phyloP scores from a whole-genome alignment of 2,329 filamentous ascomycete genomes.

The Xylariales sp. region DNA sequence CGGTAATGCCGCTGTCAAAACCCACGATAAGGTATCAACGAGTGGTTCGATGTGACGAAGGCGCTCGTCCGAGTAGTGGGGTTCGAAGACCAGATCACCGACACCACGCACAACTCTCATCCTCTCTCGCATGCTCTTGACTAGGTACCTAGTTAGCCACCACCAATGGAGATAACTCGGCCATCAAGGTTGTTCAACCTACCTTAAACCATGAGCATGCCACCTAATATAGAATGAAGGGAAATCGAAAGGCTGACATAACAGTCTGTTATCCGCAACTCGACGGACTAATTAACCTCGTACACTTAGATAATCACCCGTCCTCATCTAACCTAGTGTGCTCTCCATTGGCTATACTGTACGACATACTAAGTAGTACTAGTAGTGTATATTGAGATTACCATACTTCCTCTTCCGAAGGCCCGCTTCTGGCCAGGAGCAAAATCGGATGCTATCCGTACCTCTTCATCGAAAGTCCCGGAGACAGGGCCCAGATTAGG shows the following conservation, averaged over 20 bases:
- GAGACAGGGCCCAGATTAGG: conserved; percentile 46
- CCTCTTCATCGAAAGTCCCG: conserved; percentile 44
- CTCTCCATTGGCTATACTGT: not conserved
- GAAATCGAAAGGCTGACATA: not conserved
- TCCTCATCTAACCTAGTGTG: not conserved
- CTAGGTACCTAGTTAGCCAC: not conserved
- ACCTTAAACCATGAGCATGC: not conserved
- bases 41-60: conserved; percentile 29
- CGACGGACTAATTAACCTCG: conserved; percentile 16
- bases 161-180: conserved; percentile 5
- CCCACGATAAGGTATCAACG: conserved; percentile 19
- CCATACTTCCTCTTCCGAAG: conserved; percentile 33
- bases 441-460: conserved; percentile 43
- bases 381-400: conserved; percentile 18
- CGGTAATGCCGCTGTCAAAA: conserved; percentile 35
- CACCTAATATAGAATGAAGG: not conserved
- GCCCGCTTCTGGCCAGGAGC: conserved; percentile 37
- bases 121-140: conserved; percentile 9
- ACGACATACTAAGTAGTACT: not conserved
- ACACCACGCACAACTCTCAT: conserved; percentile 2
- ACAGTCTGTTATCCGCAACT: not conserved
- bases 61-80: conserved; percentile 19
- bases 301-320: conserved; percentile 10
- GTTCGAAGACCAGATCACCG: conserved; percentile 2
- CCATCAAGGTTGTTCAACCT: not conserved